Evolutionary conservation across 495 filamentous ascomycete genomes (phyloP), one percentile per base, ranked within the genome.

Genomic region (Podospora pseudopauciseta): DNA sequence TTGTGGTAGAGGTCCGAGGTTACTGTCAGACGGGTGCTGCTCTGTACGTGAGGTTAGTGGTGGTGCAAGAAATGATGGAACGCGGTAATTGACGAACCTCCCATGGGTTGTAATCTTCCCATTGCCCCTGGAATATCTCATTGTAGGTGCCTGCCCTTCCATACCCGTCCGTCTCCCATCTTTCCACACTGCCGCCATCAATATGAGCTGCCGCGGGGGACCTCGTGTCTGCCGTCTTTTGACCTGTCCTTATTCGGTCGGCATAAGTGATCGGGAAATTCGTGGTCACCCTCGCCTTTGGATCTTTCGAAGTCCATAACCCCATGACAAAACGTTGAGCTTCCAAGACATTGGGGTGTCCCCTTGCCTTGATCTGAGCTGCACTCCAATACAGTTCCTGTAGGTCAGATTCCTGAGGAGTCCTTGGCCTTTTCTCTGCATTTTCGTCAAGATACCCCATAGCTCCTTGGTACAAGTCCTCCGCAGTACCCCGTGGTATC

Each of bases 111-210:
- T 91, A 94, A 15, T 87, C 79, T 69, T 96, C 92, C 94, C 92
- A 97, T 0, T 82, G 76, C 0, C 93, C 93, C 30, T 86, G 72
- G 60, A 90, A 89, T 64, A 97, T 88, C 20, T 87, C 78, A 39
- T 83, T 77, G 75, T 95, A 97, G 1, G 92, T 89, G 0, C 80
- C 79, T 5, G 86, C 86, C 63, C 74, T 77, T 7, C 90, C 86
- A 75, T 97, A 97, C 49, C 91, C 92, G 16, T 87, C 84, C n/a
- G 89, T 83, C 74, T 97, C 93, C 93, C 94, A 97, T 15, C 93
- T 85, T 74, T 97, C 93, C 6, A 93, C 86, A 60, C 87, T 90
- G 18, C 93, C 93, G 53, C 91, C 88, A 69, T 97, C 93, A 15
- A 76, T 32, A 90, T 83, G 74, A 92, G 92, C 23, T 89, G 60